Evolutionary conservation across 139 green algal species (phyloP), one percentile per base, ranked within the genome.

Genomic region (Protoeuglena noctilucae): DNA sequence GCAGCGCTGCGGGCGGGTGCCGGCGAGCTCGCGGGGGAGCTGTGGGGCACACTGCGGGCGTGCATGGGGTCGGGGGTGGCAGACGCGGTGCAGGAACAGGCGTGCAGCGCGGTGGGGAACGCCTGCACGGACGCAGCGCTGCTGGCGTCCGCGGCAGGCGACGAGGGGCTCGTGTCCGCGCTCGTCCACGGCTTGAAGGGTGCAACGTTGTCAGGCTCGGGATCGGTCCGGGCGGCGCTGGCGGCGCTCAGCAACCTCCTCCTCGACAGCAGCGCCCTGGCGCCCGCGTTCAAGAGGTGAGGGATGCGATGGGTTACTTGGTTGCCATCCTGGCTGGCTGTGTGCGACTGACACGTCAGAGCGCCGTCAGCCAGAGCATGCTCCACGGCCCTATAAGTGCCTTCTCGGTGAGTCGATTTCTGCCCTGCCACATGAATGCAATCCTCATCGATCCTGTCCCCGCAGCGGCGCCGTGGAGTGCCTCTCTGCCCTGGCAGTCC

Each of bases 221-320:
- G n/a, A n/a, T n/a, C n/a, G n/a, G n/a, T n/a, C n/a, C n/a, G 34
- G 2, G 29, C 58, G 23, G 62, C 39, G 0, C 48, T 78, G 46
- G 47, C 59, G 24, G 46, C 72, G 60, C 66, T 78, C 19, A 47
- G 57, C 54, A 78, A 78, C 64, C 66, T 60, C 53, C 60, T 63
- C 48, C 46, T 73, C 48, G 68, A 76, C 3, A 56, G 64, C n/a
- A 57, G 61, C 4, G 55, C 58, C 1, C 61, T 54, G 25, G 48
- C 59, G 5, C 48, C 51, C 22, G 47, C 31, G 7, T 58, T 19
- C 22, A 50, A 34, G 31, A 58, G 29, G 29, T 41, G 28, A 25
- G 22, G 17, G 22, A 25, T 22, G 48, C 48, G 48, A 53, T 3
- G 48, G 23, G 4, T 3, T 12, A 4, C 18, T 39, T 12, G 23